Percentiles rank a stretch among this genome's conserved stretches.
Evolutionary conservation across 2,329 filamentous ascomycete genomes (phyloP).

Genomic region (Penicillium sp.): DNA sequence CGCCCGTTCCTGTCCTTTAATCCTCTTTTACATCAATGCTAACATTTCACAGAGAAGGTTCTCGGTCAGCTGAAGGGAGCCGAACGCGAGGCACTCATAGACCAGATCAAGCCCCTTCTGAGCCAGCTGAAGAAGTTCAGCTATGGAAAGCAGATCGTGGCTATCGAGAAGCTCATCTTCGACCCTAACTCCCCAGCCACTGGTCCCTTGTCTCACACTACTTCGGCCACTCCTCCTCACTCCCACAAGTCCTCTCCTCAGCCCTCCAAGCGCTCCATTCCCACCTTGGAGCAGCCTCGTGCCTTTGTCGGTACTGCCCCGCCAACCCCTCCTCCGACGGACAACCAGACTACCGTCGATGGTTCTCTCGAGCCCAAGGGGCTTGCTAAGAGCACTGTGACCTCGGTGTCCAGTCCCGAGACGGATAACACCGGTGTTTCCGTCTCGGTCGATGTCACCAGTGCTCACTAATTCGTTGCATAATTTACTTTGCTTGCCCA

Average conservation of each 20-base stretch:
- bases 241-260: conserved; percentile 43
- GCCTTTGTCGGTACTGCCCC: conserved; percentile 56
- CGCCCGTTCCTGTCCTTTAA: conserved; percentile 25
- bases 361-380: conserved; percentile 41
- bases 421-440: conserved; percentile 25
- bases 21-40: conserved; percentile 19
- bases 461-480: conserved; percentile 28
- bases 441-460: conserved; percentile 28
- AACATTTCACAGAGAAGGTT: conserved; percentile 68
- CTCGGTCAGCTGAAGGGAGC: conserved; percentile 61
- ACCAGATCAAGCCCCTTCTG: conserved; percentile 65
- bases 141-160: conserved; percentile 65
- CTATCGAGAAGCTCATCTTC: conserved; percentile 60
- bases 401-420: conserved; percentile 33
- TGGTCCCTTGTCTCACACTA: conserved; percentile 29
- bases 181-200: conserved; percentile 28
- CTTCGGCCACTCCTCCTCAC: conserved; percentile 39
- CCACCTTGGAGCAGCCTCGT: conserved; percentile 41
- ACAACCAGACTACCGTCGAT: conserved; percentile 63
- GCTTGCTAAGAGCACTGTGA: conserved; percentile 35
- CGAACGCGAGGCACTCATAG: conserved; percentile 61
- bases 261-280: conserved; percentile 33
- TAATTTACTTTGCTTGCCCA: conserved; percentile 23
- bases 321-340: conserved; percentile 67
- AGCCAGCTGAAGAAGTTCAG: conserved; percentile 63